Percentiles rank a stretch among this genome's conserved stretches.
Evolutionary conservation across 2,329 filamentous ascomycete genomes (phyloP).

Genomic region (Penicillium digitatum): DNA sequence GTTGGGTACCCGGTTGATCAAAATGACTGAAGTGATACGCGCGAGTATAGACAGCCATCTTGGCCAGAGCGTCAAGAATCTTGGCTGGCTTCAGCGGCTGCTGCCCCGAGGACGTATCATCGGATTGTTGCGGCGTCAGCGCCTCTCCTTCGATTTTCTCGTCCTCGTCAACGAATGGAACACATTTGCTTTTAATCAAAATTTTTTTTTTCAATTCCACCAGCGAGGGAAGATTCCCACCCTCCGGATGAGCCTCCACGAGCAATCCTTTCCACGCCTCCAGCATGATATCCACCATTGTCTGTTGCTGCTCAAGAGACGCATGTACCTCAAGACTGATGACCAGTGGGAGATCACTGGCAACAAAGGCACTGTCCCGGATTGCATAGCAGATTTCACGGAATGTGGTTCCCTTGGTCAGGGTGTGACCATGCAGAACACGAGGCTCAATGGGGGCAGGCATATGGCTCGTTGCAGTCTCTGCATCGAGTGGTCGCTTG

Average conservation of each 20-base stretch:
- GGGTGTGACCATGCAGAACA: constrained; percentile 80
- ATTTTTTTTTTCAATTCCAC: constrained; percentile 74
- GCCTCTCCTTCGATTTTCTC: constrained; percentile 20
- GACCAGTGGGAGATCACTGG: constrained; percentile 75
- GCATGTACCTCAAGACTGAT: constrained; percentile 91
- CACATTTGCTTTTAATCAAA: constrained; percentile 73
- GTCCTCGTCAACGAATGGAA: constrained; percentile 44
- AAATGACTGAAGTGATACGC: constrained; percentile 77
- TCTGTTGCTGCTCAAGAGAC: constrained; percentile 73
- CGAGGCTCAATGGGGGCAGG: constrained; percentile 61
- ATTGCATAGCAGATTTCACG: constrained; percentile 80
- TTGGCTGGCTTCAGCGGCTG: constrained; percentile 47
- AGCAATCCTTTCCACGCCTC: constrained; percentile 77
- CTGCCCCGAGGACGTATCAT: neutral
- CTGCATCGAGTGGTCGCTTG: neutral
- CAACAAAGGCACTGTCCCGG: constrained; percentile 70
- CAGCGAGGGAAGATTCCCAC: constrained; percentile 59
- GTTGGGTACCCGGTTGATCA: constrained; percentile 57
- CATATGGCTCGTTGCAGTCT: constrained; percentile 2
- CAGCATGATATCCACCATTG: constrained; percentile 92
- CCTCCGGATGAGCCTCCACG: constrained; percentile 58
- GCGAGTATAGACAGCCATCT: constrained; percentile 78
- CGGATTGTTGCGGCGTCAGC: constrained; percentile 3
- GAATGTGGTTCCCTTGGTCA: constrained; percentile 82
- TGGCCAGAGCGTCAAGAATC: constrained; percentile 68